Evolutionary conservation across 768 basidiomycete genomes (phyloP), one percentile per base, ranked within the genome.

Genomic region (Lepiota venenata): DNA sequence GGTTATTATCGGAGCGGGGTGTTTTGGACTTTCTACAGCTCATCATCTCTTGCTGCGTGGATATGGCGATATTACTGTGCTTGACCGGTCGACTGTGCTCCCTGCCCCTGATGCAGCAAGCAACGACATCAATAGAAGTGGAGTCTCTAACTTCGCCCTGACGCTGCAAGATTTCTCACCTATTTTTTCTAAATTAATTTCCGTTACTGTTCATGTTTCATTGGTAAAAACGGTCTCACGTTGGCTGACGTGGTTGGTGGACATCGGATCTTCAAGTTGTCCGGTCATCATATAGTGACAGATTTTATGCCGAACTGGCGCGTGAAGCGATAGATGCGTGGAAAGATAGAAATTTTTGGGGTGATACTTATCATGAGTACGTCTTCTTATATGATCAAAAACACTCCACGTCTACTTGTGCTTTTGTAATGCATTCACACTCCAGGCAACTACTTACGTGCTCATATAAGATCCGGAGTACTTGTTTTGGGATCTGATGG

Each of bases 11-110:
- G 92, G 92, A 22, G 85, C 89, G 38, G 92, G 92, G 4, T 85
- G 85, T 59, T 95, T 95, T 65, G 94, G 94, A 5, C 72, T 91
- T 47, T 94, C 92, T 15, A 89, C 94, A 0, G 94, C 93, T 1
- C 79, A 84, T 60, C 84, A 91, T 64, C 82, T 96, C 48, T 74
- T 95, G 46, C 66, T 72, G 51, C 72, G 84, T 56, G 87, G 88
- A 15, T 93, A 85, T 69, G 75, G 68, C 14, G 63, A 85, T 54
- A 78, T 96, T 58, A 90, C 83, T 0, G 70, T 97, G 6, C 74
- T 96, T 47, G 94, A 96, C 64, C 79, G 85, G 58, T 81, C 89
- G 6, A 62, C 64, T 1, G 70, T 71, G 2, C 64, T 95, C 3
- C 94, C 94, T 2, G 91, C 94, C 1, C 79, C 82, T 2, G 93